These are phyloP conservation scores for Picea sitchensis DNA, from an alignment of 75 land plant species.

Conservation along the genomic window DNA sequence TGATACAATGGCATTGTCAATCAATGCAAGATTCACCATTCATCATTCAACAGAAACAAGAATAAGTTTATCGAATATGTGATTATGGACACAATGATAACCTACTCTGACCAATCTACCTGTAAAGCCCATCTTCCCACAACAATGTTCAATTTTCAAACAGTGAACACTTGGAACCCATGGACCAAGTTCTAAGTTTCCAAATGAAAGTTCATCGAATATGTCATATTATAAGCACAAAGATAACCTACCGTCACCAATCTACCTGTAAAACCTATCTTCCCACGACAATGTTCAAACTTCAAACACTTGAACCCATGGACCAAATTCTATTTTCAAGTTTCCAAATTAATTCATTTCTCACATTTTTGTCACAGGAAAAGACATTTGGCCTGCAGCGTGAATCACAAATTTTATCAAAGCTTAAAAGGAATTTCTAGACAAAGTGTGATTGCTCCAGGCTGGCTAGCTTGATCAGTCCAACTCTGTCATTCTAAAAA, in stretches of 20 bases:
- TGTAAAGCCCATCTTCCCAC: neutral
- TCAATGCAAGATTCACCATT: neutral
- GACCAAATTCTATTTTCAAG: neutral
- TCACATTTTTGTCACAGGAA: too few species aligned
- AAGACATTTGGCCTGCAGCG: too few species aligned
- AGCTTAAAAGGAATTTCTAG: too few species aligned
- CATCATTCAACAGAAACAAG: neutral
- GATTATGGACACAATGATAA: neutral
- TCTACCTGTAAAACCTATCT: neutral
- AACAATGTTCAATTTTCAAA: neutral
- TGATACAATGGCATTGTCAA: neutral
- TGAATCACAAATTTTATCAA: too few species aligned
- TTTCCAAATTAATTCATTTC: neutral
- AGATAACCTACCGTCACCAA: neutral
- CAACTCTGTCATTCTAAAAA: too few species aligned
- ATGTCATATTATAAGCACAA: neutral
- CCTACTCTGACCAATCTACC: neutral
- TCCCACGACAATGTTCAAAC: neutral
- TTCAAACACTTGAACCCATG: neutral
- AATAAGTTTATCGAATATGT: neutral
- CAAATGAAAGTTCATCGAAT: neutral
- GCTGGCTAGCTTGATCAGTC: too few species aligned
- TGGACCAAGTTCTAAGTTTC: neutral
- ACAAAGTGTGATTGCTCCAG: too few species aligned
- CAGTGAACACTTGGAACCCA: neutral